These are phyloP conservation scores for Alternaria longipes DNA, from an alignment of 2,329 filamentous ascomycete species.

Conservation along the genomic window DNA sequence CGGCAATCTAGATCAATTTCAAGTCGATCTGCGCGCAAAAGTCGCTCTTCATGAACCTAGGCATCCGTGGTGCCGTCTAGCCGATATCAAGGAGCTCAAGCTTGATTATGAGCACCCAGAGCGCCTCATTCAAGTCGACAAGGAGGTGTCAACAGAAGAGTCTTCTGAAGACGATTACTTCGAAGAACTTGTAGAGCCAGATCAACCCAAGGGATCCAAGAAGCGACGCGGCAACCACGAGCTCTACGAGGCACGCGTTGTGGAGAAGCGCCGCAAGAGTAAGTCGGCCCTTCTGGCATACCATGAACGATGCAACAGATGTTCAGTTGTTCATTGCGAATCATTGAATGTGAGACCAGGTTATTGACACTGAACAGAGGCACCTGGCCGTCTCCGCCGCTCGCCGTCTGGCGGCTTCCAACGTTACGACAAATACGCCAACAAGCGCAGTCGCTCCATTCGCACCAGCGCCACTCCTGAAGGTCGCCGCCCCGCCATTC, in stretches of 20 bases:
- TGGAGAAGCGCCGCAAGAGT: conserved; percentile 38
- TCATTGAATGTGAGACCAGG: background rate
- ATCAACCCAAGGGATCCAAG: conserved; percentile 31
- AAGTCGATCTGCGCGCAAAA: conserved; percentile 37
- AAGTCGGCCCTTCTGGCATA: conserved; percentile 11
- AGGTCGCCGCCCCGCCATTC: background rate
- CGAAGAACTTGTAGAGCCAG: conserved; percentile 41
- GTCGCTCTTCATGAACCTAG: conserved; percentile 35
- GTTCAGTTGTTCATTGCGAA: background rate
- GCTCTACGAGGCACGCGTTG: conserved; percentile 41
- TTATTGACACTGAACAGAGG: conserved; percentile 23
- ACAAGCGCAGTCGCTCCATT: conserved; percentile 12
- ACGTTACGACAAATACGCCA: conserved; percentile 35
- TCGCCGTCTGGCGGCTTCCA: conserved; percentile 34
- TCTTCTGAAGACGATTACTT: conserved; percentile 42
- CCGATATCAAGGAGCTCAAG: conserved; percentile 44
- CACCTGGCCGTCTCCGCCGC: conserved; percentile 38
- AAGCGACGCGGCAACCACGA: conserved; percentile 33
- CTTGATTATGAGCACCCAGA: conserved; percentile 40
- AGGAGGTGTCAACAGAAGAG: conserved; percentile 23
- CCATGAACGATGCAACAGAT: background rate
- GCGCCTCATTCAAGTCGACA: conserved; percentile 17
- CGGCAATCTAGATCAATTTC: conserved; percentile 37
- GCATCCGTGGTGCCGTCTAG: conserved; percentile 44
- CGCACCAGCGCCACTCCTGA: conserved; percentile 20